Percentiles rank a stretch among this genome's conserved stretches.
phyloP scores from a whole-genome alignment of 106 monocot species.

The Acorus calamus region DNA sequence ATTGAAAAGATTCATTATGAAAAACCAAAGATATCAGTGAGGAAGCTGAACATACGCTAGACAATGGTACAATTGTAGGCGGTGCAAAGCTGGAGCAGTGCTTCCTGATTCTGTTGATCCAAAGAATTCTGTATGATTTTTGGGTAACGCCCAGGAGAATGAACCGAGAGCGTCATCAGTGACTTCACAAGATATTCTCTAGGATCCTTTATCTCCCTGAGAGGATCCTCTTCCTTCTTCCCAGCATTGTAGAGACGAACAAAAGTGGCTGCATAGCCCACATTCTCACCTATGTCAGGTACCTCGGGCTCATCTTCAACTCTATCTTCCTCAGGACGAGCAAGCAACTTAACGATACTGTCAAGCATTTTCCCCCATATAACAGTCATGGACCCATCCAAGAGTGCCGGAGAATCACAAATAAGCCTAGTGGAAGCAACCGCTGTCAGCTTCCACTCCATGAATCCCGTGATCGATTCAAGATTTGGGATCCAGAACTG shows the following conservation, averaged over 20 bases:
- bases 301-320: constrained; percentile 43
- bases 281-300: constrained; percentile 48
- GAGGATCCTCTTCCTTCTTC: constrained; percentile 81
- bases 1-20: no score
- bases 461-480: constrained; percentile 55
- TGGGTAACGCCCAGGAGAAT: constrained; percentile 60
- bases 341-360: constrained; percentile 46
- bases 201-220: constrained; percentile 72
- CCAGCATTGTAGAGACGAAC: constrained; percentile 83
- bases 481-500: constrained; percentile 87
- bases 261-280: constrained; percentile 67
- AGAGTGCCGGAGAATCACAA: constrained; percentile 63
- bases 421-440: constrained; percentile 81
- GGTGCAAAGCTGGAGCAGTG: constrained; percentile 59
- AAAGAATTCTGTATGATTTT: constrained; percentile 53
- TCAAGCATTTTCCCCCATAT: constrained; percentile 78
- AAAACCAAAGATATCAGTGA: no score
- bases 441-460: constrained; percentile 74
- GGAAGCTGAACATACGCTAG: constrained; percentile 30
- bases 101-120: constrained; percentile 49
- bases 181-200: constrained; percentile 76
- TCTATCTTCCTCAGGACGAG: constrained; percentile 44
- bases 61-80: constrained; percentile 63
- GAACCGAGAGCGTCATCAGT: constrained; percentile 48
- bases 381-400: constrained; percentile 51